Base-by-base conservation (phyloP, 2,329 filamentous ascomycete species). In the Leptographium wingfieldii region DNA sequence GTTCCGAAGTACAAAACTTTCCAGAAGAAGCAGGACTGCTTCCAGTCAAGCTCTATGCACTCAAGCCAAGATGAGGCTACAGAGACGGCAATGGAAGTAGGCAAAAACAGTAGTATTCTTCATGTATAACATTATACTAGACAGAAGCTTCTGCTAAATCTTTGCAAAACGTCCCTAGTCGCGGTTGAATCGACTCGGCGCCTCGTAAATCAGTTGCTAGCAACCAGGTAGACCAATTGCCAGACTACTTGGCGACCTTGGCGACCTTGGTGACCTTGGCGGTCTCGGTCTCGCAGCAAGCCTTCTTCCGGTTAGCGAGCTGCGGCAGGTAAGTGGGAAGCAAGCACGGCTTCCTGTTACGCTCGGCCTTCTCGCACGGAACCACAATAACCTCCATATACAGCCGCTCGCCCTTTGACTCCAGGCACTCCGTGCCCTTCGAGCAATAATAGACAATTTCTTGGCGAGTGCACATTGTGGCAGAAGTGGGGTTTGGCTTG, bases 21-120 rank as follows among this genome's bases (percentile, higher is more conserved):
- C 84, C 85, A 10, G 71, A 79, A 35, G 70, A 72, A 1, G 67
- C 67, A 53, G 78, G 79, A 52, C 70, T 95, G 38, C 85, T 86
- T 65, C 87, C 89, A 0, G 86, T 96, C 22, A 81, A 83, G 66
- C 87, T 86, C 70, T 96, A 91, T 73, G 91, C 89, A 1, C 72
- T 95, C 66, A 83, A 81, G 66, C 82, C 84, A 3, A 58, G 62
- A 31, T 51, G 19, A 38, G 25, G 43, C 43, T 2, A 9, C 10
- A 10, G 19, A 19, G 22, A 22, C 22, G 22, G 22, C 22, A 22
- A 46, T 19, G 19, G 16, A n/a, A 7, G 27, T 31, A 4, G 29
- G 43, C 43, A 46, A n/a, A n/a, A 46, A n/a, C 6, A 9, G 43
- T 46, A n/a, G 16, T 4, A 9, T n/a, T 46, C 19, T 16, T n/a